A percentile compares a stretch with the other conserved stretches of the same genome.
These are phyloP conservation scores for Colletotrichum sp. DNA, from an alignment of 2,329 filamentous ascomycete genomes.

Conservation along the genomic window DNA sequence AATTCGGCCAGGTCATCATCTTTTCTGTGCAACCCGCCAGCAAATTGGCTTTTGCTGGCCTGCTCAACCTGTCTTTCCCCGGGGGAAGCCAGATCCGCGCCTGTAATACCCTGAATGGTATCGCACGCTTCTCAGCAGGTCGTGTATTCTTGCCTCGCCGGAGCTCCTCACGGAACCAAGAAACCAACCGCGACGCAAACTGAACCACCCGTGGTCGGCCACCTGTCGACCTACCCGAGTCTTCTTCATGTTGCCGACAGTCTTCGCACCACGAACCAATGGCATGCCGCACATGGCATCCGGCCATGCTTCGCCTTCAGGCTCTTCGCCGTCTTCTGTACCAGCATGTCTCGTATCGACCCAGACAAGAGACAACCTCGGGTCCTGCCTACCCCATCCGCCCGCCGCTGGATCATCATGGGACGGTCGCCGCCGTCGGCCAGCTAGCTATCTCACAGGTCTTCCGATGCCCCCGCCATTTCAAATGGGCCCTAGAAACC, in stretches of 20 bases:
- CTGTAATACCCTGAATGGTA: neutral
- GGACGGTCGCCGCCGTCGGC: neutral
- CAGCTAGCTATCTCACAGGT: constrained; percentile 5
- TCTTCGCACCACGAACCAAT: neutral
- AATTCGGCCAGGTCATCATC: neutral
- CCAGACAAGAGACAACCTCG: neutral
- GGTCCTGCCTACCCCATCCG: neutral
- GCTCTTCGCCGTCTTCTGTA: neutral
- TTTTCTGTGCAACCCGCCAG: neutral
- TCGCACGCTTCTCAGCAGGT: neutral
- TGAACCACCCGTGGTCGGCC: neutral
- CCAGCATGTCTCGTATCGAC: constrained; percentile 6
- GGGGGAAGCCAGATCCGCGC: neutral
- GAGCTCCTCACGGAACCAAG: neutral
- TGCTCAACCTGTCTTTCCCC: neutral
- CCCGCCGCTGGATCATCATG: neutral
- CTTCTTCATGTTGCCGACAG: neutral
- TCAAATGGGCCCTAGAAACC: neutral
- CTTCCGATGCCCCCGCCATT: neutral
- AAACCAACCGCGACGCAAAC: neutral
- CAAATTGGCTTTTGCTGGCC: neutral
- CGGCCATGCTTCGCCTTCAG: neutral
- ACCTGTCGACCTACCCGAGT: neutral
- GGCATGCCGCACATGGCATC: neutral
- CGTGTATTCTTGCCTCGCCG: constrained; percentile 12